Evolutionary conservation across 306 rosid species (phyloP).

Genomic region (Inga oerstediana): DNA sequence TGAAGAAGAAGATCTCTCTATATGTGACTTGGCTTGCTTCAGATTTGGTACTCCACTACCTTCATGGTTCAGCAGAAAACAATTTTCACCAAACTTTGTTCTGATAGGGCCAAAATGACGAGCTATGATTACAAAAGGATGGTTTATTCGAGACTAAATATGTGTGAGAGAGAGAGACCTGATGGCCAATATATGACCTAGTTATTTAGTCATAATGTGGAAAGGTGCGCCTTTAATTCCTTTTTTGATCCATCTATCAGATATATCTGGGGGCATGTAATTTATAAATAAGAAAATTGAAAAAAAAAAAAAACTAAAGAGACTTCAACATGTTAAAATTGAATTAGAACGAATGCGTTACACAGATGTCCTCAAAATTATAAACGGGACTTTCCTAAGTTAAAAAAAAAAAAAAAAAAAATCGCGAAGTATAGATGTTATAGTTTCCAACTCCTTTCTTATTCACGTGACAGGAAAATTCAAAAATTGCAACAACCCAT

Average conservation of each 20-base stretch:
- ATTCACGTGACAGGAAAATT: background rate
- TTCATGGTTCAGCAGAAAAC: background rate
- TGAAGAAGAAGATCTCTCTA: background rate
- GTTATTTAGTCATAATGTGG: background rate
- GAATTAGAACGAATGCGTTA: too few relatives aligned
- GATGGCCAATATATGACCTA: background rate
- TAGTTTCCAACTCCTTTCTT: background rate
- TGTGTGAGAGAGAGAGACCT: too few relatives aligned
- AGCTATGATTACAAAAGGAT: constrained; percentile 7
- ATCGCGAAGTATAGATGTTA: background rate
- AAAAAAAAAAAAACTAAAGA: background rate
- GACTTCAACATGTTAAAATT: background rate
- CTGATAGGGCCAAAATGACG: background rate
- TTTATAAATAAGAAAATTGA: background rate
- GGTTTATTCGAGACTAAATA: background rate
- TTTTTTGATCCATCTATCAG: background rate
- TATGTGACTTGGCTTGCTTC: background rate
- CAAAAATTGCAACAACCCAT: background rate
- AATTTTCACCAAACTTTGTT: background rate
- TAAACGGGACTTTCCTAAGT: background rate
- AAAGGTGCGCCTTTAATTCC: background rate
- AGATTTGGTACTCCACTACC: background rate
- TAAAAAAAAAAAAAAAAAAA: too few relatives aligned
- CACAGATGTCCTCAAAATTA: background rate
- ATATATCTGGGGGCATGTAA: background rate